A percentile compares a stretch with the other conserved stretches of the same genome.
These are phyloP conservation scores for Penicillium mononematosum DNA, from an alignment of 495 filamentous ascomycete genomes.

Conservation along the genomic window DNA sequence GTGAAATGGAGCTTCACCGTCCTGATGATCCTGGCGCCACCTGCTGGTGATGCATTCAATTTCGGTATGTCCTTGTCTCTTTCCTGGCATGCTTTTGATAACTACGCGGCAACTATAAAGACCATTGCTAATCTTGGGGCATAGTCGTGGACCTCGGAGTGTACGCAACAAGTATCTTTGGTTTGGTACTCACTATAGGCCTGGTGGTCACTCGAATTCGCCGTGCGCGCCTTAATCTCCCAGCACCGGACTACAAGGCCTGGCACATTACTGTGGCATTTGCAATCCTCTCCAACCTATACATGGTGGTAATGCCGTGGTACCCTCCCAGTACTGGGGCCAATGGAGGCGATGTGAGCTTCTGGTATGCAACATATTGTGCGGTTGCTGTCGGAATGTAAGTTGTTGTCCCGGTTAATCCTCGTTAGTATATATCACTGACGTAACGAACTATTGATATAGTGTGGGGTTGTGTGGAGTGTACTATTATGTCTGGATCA, in stretches of 20 bases:
- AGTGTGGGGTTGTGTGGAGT: conserved; percentile 51
- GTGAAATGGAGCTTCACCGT: conserved; percentile 59
- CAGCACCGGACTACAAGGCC: conserved; percentile 46
- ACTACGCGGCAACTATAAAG: neutral
- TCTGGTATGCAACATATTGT: conserved; percentile 66
- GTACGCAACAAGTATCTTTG: conserved; percentile 55
- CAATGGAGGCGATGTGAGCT: conserved; percentile 59
- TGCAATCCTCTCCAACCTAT: conserved; percentile 53
- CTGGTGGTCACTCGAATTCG: conserved; percentile 53
- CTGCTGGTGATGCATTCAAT: conserved; percentile 67
- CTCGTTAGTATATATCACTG: neutral
- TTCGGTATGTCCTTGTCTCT: conserved; percentile 37
- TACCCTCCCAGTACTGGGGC: conserved; percentile 59
- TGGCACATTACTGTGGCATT: conserved; percentile 57
- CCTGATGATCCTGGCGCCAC: conserved; percentile 65
- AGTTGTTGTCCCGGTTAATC: conserved; percentile 22
- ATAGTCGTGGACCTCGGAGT: conserved; percentile 54
- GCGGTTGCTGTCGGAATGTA: conserved; percentile 57
- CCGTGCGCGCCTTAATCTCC: conserved; percentile 46
- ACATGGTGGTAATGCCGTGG: conserved; percentile 63
- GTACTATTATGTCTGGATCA: conserved; percentile 59
- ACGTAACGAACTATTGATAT: neutral
- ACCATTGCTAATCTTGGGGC: neutral
- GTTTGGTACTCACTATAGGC: conserved; percentile 52
- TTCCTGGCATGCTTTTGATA: neutral